phyloP scores from a whole-genome alignment of 495 filamentous ascomycete genomes.

The Chaetomium tenue region DNA sequence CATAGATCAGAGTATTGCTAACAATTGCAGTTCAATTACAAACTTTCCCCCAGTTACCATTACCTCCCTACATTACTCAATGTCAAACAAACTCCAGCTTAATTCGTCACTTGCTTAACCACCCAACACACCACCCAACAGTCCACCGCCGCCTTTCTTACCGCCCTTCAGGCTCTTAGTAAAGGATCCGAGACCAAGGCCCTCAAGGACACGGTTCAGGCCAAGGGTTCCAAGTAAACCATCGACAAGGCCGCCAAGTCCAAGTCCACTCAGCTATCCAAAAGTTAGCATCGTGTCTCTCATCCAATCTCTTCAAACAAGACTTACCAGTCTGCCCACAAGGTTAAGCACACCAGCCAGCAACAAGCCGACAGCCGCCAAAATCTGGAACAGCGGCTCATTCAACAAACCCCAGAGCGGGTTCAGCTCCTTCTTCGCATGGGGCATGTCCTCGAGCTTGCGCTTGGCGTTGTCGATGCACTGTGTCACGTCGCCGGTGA shows the following conservation, averaged over 20 bases:
- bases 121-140: constrained; percentile 35
- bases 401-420: constrained; percentile 80
- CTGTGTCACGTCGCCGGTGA: constrained; percentile 59
- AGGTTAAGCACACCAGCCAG: constrained; percentile 78
- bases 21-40: neutral
- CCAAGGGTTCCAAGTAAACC: constrained; percentile 78
- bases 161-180: constrained; percentile 40
- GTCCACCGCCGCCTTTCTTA: constrained; percentile 39
- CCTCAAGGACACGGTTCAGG: constrained; percentile 70
- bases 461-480: constrained; percentile 86
- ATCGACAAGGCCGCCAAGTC: constrained; percentile 76
- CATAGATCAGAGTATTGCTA: neutral
- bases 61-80: neutral
- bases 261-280: constrained; percentile 67
- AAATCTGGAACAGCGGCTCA: constrained; percentile 87
- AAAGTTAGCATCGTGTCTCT: constrained; percentile 15
- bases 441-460: constrained; percentile 85
- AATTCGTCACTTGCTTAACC: neutral
- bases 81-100: neutral
- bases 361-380: constrained; percentile 84
- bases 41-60: neutral
- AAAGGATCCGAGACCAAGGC: constrained; percentile 67
- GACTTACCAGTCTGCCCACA: constrained; percentile 63
- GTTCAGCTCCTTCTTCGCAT: constrained; percentile 91
- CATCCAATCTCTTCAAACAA: neutral